phyloP scores from a whole-genome alignment of 1,139 yeast species.

The Debaryomyces psychrophilus region DNA sequence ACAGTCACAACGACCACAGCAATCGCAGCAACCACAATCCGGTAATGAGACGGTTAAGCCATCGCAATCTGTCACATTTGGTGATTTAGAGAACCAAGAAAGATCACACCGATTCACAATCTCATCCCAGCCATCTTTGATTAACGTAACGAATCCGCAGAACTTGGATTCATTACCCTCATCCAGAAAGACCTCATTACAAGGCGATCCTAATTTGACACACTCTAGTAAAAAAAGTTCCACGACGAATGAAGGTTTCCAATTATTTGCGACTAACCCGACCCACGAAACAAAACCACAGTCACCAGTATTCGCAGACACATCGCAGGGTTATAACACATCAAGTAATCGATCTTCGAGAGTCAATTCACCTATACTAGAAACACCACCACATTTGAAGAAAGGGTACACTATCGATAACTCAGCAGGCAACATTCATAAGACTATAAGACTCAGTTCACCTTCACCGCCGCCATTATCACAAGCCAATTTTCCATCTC shows the following conservation, averaged over 20 bases:
- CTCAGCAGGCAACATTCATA: not conserved
- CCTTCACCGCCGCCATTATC: conserved; percentile 20
- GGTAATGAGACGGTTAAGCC: conserved; percentile 10
- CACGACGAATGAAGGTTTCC: conserved; percentile 10
- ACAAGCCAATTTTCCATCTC: conserved; percentile 7
- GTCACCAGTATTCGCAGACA: not conserved
- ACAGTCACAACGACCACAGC: not conserved
- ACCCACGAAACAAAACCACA: not conserved
- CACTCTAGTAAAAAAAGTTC: conserved; percentile 20
- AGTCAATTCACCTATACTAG: conserved; percentile 17
- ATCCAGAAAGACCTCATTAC: conserved; percentile 11
- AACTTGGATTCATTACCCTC: conserved; percentile 5
- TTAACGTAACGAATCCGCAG: conserved; percentile 21
- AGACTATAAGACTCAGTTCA: conserved; percentile 7
- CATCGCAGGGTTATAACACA: conserved; percentile 11
- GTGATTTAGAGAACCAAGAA: conserved; percentile 42
- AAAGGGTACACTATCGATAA: conserved; percentile 3
- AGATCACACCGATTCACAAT: conserved; percentile 48
- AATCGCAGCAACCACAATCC: conserved; percentile 1
- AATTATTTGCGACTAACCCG: conserved; percentile 4
- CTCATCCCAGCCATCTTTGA: conserved; percentile 46
- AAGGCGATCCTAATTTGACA: conserved; percentile 1
- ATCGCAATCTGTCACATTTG: conserved; percentile 41
- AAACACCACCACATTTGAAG: conserved; percentile 10
- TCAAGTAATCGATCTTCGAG: conserved; percentile 15